These are phyloP conservation scores for Aspergillus puulaauensis DNA, from an alignment of 2,329 filamentous ascomycete genomes.

Conservation along the genomic window DNA sequence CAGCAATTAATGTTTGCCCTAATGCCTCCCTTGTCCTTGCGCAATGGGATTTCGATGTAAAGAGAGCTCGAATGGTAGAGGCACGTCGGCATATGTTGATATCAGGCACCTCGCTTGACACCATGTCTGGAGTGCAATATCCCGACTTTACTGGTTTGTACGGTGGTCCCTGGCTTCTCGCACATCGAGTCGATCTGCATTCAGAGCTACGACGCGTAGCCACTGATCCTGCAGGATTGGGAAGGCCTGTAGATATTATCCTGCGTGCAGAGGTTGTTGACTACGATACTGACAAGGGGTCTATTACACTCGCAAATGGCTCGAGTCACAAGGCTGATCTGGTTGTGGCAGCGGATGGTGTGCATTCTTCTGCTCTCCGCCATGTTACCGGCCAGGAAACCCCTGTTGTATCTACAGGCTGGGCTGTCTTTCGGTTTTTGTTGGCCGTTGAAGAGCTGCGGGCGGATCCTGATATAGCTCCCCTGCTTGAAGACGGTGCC, in stretches of 20 bases:
- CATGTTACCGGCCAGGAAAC: conserved; percentile 13
- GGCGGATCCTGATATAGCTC: conserved; percentile 24
- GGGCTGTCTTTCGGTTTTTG: conserved; percentile 28
- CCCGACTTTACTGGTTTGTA: neutral
- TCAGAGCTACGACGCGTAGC: conserved; percentile 19
- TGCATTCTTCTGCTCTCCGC: conserved; percentile 19
- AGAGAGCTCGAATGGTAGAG: neutral
- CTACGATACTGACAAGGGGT: conserved; percentile 19
- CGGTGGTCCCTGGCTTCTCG: conserved; percentile 4
- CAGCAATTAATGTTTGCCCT: conserved; percentile 28
- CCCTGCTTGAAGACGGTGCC: neutral
- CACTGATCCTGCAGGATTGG: neutral
- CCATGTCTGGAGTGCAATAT: neutral
- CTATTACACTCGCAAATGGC: conserved; percentile 18
- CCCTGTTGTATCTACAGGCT: conserved; percentile 10
- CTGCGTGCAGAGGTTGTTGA: conserved; percentile 20
- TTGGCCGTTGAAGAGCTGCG: conserved; percentile 25
- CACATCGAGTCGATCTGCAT: conserved; percentile 21
- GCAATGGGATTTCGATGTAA: conserved; percentile 24
- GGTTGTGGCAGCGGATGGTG: conserved; percentile 33
- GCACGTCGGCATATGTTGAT: neutral
- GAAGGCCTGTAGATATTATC: conserved; percentile 17
- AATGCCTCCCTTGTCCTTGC: conserved; percentile 27
- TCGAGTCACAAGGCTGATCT: conserved; percentile 26
- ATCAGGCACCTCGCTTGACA: neutral